These are phyloP conservation scores for Byssoonygena ceratinophila DNA, from an alignment of 2,329 filamentous ascomycete genomes.

Conservation along the genomic window DNA sequence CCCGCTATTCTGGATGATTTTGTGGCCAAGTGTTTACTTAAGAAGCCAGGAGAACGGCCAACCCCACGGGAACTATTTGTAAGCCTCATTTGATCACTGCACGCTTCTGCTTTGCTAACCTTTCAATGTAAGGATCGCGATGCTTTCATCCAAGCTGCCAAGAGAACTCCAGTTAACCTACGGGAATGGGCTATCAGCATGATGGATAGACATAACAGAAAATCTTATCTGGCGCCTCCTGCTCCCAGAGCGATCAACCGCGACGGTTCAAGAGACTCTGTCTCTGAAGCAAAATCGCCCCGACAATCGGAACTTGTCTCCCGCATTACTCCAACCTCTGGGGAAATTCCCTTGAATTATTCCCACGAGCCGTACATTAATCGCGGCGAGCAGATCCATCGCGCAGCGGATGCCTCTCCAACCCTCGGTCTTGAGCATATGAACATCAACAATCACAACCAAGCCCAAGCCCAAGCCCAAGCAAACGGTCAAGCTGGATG, in stretches of 20 bases:
- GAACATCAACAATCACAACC: constrained; percentile 24
- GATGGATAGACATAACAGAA: constrained; percentile 91
- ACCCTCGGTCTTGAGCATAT: constrained; percentile 36
- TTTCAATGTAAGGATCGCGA: constrained; percentile 60
- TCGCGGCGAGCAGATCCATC: constrained; percentile 19
- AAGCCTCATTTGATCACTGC: constrained; percentile 28
- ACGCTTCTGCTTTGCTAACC: constrained; percentile 1
- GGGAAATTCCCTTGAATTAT: constrained; percentile 55
- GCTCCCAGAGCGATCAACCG: constrained; percentile 66
- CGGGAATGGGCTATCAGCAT: constrained; percentile 86
- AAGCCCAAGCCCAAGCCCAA: background rate
- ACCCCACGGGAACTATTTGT: constrained; percentile 91
- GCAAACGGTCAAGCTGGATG: background rate
- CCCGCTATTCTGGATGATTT: constrained; percentile 90
- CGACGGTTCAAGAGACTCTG: constrained; percentile 46
- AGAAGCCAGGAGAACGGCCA: constrained; percentile 76
- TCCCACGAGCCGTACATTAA: constrained; percentile 26
- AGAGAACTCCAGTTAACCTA: constrained; percentile 88
- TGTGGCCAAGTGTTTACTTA: constrained; percentile 89
- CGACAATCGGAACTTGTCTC: constrained; percentile 29
- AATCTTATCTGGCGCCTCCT: constrained; percentile 80
- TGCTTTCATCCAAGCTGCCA: constrained; percentile 89
- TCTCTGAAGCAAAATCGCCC: constrained; percentile 22
- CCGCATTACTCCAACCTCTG: constrained; percentile 54
- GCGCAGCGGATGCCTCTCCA: constrained; percentile 21